Base-by-base conservation (phyloP, 257 asterid species). In the Solanum microdontum region DNA sequence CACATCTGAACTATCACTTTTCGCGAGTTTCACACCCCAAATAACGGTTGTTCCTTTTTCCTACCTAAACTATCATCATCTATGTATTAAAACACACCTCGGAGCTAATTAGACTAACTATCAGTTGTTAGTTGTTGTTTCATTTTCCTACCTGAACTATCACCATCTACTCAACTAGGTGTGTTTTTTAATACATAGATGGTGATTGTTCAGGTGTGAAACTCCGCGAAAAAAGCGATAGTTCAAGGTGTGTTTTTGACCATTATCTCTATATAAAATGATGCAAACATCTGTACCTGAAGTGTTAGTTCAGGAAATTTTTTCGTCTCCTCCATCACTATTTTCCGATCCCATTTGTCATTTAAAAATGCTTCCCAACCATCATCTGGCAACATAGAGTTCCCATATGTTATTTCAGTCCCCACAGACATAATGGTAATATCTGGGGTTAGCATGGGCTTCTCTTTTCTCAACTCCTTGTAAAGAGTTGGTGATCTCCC, bases 391-490 rank as follows among this genome's bases (percentile, higher is more conserved):
- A 90, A 94, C 99, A 97, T 97, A 75, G 96, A 88, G 92, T 97
- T 93, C 51, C 99, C 99, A 73, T 96, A 97, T 40, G 99, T 91
- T 88, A 97, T 96, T 93, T 96, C 99, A 73, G 99, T 97, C 75
- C 99, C 99, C 70, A 97, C 99, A 24, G 99, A 97, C 97, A 92
- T 89, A 88, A 97, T 94, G 40, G 98, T 94, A 88, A 96, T 93
- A 85, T 97, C 99, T 87, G 99, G 99, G 76, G 99, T 97, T 79
- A 97, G 88, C 98, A 97, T 90, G 70, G 99, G 99, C 94, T 95
- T 97, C 92, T 97, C 96, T 92, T 95, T 97, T 92, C 98, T 93
- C 88, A 96, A 89, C 91, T 97, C 95, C 88, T 93, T 93, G 94
- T 97, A 97, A 36, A 95, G 89, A 11, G 97, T 95, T 21, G 96